Percentiles rank a stretch among this genome's conserved stretches.
Conservation (phyloP, 2,329 filamentous ascomycete species). For the Elsinoe perseae region DNA sequence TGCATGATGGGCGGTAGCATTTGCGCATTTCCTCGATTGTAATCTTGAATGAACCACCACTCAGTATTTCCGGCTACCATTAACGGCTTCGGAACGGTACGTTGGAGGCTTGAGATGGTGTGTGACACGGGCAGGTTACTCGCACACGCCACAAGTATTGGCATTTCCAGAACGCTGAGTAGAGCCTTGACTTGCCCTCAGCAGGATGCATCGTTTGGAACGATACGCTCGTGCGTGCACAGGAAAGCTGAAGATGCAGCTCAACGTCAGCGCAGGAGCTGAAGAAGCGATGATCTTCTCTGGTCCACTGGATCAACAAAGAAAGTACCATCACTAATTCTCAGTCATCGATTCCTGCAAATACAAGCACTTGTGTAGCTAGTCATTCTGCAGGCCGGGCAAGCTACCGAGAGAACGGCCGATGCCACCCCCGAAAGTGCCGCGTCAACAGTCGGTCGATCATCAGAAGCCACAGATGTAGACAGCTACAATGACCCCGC, state of each 20-base stretch:
- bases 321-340: background rate
- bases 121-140: constrained; percentile 3
- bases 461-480: constrained; percentile 11
- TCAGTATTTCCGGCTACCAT: constrained; percentile 7
- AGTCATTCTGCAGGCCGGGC: constrained; percentile 7
- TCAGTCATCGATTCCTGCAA: background rate
- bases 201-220: background rate
- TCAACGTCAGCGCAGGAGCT: constrained; percentile 5
- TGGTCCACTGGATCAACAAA: background rate
- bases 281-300: background rate
- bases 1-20: constrained; percentile 12
- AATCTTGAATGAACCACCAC: background rate
- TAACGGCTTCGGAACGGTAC: constrained; percentile 6
- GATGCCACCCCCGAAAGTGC: constrained; percentile 5
- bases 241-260: constrained; percentile 4
- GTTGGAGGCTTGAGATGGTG: constrained; percentile 4
- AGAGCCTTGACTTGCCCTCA: constrained; percentile 1
- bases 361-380: background rate
- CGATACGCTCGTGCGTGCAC: background rate
- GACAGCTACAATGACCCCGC: background rate
- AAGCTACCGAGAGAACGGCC: constrained; percentile 3
- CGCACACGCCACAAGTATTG: constrained; percentile 4
- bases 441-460: constrained; percentile 14
- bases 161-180: background rate
- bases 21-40: constrained; percentile 9